Percentiles rank a stretch among this genome's conserved stretches.
phyloP scores from a whole-genome alignment of 805 yeast species.

The Saccharomycopsis fibuligera region DNA sequence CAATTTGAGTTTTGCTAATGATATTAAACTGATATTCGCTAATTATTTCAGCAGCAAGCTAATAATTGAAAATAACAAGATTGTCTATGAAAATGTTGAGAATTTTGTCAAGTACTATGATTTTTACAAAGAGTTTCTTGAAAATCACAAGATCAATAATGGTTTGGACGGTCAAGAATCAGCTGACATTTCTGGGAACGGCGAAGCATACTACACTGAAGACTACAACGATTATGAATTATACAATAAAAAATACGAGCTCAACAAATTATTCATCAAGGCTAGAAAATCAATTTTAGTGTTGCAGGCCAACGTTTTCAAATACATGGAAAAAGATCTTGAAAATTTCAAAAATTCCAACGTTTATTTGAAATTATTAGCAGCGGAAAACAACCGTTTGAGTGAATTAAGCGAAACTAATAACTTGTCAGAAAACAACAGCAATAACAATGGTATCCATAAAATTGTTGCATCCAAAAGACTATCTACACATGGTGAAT shows the following conservation, averaged over 20 bases:
- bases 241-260: conserved; percentile 10
- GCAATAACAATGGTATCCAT: not conserved
- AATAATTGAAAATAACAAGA: conserved; percentile 19
- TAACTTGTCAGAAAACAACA: not conserved
- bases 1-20: conserved; percentile 16
- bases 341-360: conserved; percentile 57
- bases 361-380: conserved; percentile 43
- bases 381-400: conserved; percentile 26
- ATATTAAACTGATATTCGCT: conserved; percentile 17
- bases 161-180: not conserved
- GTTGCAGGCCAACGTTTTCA: conserved; percentile 49
- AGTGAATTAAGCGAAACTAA: conserved; percentile 2
- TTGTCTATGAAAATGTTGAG: conserved; percentile 20
- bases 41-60: conserved; percentile 18
- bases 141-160: conserved; percentile 15
- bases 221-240: conserved; percentile 11
- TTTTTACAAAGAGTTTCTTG: conserved; percentile 19
- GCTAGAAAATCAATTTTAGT: conserved; percentile 58
- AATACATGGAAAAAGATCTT: conserved; percentile 46
- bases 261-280: conserved; percentile 33
- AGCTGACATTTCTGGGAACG: not conserved
- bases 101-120: conserved; percentile 16
- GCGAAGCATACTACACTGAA: not conserved
- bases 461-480: not conserved
- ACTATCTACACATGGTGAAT: too few relatives aligned